Percentiles rank a stretch among this genome's conserved stretches.
phyloP scores from a whole-genome alignment of 352 stramenopile species.

The Saprolegnia diclina region DNA sequence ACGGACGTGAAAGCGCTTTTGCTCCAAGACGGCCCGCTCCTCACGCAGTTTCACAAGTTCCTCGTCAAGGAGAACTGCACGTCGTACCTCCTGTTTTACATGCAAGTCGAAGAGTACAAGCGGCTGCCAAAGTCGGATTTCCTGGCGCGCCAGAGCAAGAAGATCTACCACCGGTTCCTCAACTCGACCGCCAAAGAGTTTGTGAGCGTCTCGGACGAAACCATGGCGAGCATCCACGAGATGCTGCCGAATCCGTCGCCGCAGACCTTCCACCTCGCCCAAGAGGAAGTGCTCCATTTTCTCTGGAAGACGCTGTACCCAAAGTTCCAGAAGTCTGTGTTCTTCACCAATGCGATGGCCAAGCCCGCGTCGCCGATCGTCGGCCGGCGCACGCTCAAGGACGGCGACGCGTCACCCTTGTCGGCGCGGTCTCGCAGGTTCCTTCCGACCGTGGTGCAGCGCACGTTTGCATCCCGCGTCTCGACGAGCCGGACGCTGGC shows the following conservation, averaged over 20 bases:
- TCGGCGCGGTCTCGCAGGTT: background rate
- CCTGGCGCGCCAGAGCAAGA: conserved; percentile 54
- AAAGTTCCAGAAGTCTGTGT: conserved; percentile 67
- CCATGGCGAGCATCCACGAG: conserved; percentile 34
- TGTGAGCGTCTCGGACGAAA: conserved; percentile 36
- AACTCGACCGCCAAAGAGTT: conserved; percentile 56
- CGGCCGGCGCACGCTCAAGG: background rate
- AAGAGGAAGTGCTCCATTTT: conserved; percentile 64
- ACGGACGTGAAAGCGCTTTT: background rate
- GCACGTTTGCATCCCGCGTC: background rate
- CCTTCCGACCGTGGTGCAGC: background rate
- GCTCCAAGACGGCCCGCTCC: background rate
- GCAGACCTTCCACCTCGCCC: conserved; percentile 62
- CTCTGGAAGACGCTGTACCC: conserved; percentile 59
- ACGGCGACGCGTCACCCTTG: background rate
- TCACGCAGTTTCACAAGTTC: conserved; percentile 47
- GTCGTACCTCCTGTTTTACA: conserved; percentile 72
- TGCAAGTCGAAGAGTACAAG: conserved; percentile 63
- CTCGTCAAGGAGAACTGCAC: conserved; percentile 64
- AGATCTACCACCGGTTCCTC: conserved; percentile 60
- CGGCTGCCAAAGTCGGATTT: conserved; percentile 74
- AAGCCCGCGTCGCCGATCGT: background rate
- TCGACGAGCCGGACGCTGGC: background rate
- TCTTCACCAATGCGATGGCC: conserved; percentile 32
- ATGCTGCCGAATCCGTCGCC: conserved; percentile 41